Percentiles rank a stretch among this genome's conserved stretches.
Evolutionary conservation across 495 filamentous ascomycete species (phyloP).

Genomic region (Platismatia glauca): DNA sequence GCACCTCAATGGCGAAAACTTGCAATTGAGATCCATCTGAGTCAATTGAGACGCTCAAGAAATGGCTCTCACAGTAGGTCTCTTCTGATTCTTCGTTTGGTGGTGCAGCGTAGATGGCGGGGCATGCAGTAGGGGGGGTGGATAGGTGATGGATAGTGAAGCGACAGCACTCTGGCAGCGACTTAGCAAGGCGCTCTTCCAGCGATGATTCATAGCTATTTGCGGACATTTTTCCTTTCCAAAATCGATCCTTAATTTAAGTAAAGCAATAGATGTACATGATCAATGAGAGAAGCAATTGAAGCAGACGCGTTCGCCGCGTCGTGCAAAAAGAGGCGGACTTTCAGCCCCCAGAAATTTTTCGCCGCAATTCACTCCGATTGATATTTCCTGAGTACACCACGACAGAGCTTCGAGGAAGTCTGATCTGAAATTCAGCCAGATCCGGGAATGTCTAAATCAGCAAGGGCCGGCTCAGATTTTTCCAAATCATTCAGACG

Average conservation of each 20-base stretch:
- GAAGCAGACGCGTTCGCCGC: not conserved
- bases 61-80: slow-evolving; percentile 85
- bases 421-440: not conserved
- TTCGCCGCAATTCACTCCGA: slow-evolving; percentile 6
- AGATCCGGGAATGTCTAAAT: not conserved
- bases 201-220: not conserved
- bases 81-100: slow-evolving; percentile 56
- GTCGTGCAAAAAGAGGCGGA: not conserved
- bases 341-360: not conserved
- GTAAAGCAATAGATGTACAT: not conserved
- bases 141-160: slow-evolving; percentile 81
- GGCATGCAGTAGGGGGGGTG: slow-evolving; percentile 64
- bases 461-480: not conserved
- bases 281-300: not conserved
- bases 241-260: not conserved
- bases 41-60: slow-evolving; percentile 63
- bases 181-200: slow-evolving; percentile 45
- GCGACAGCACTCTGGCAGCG: slow-evolving; percentile 58
- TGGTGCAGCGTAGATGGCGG: slow-evolving; percentile 70
- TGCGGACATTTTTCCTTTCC: not conserved
- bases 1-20: slow-evolving; percentile 58
- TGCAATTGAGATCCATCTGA: slow-evolving; percentile 34
- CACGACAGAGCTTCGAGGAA: not conserved
- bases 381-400: not conserved
- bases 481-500: slow-evolving; percentile 1